Percentiles rank a stretch among this genome's conserved stretches.
These are phyloP conservation scores for Kwoniella europaea DNA, from an alignment of 768 basidiomycete species.

Conservation along the genomic window DNA sequence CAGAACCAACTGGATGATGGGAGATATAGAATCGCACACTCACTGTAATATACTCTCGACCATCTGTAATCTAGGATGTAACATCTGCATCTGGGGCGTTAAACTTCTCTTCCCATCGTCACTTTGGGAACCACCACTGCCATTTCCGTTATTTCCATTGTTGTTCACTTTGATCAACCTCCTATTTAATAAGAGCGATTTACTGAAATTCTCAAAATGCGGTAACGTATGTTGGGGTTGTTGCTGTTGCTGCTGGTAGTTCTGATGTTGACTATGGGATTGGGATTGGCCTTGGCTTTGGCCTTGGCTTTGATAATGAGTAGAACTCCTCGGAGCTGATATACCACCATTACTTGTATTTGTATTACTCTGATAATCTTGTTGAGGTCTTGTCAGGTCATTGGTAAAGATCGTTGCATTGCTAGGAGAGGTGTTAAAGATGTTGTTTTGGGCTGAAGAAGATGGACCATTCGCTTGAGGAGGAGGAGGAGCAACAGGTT, in stretches of 20 bases:
- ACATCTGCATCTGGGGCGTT: constrained; percentile 1
- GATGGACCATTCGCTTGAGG: not conserved
- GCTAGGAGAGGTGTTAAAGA: not conserved
- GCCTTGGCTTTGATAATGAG: too few species aligned
- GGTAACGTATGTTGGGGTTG: constrained; percentile 5
- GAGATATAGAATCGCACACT: not conserved
- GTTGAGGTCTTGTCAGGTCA: constrained; percentile 2
- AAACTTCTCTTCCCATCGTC: constrained; percentile 3
- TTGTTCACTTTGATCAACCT: constrained; percentile 19
- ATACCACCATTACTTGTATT: not conserved
- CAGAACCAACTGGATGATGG: too few species aligned
- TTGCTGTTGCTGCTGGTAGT: not conserved
- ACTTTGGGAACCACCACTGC: not conserved
- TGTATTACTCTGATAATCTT: too few species aligned
- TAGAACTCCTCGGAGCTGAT: not conserved
- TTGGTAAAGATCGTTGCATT: constrained; percentile 3
- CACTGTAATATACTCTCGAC: constrained; percentile 30
- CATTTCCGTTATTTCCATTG: not conserved
- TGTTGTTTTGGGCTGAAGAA: constrained; percentile 1
- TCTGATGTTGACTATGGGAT: constrained; percentile 1
- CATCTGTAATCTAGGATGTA: constrained; percentile 25
- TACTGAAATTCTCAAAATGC: constrained; percentile 21
- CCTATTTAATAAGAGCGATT: constrained; percentile 23
- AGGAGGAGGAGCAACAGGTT: constrained; percentile 4
- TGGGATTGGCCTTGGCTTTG: not conserved